Base-by-base conservation (phyloP, 2,329 filamentous ascomycete species). In the Paracamarosporium sp. region DNA sequence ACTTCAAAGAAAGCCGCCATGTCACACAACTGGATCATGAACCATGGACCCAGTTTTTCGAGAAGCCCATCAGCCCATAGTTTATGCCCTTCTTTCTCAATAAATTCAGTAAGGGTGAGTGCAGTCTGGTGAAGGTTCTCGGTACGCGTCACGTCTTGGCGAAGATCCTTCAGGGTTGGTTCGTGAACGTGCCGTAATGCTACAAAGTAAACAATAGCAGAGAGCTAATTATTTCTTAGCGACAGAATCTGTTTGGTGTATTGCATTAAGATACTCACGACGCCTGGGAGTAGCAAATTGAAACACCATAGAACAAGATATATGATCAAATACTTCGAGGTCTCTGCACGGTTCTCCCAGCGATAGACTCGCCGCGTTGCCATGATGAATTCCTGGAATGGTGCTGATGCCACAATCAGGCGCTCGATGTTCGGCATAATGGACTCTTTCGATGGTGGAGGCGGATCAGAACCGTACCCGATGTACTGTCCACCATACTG, bases 401-500 rank as follows among this genome's bases (percentile, higher is more conserved):
- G 74, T 5, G 74, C 70, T 5, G 75, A 76, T 1, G 77, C 70
- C 25, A 78, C 67, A 7, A 78, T 65, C 1, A 79, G 52, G n/a
- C 76, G 67, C 55, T 79, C 75, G 33, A 78, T 48, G 45, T 69
- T 74, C 0, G 73, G 72, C 65, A 73, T 66, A 24, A 76, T 67
- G 4, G 68, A 69, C 12, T 74, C 66, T 44, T 75, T 74, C 2
- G 65, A 70, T 0, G 73, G 72, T 1, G 55, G 41, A 5, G 73
- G 72, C 47, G 66, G 66, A 38, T 71, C 36, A 38, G 71, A 65
- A 53, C 66, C 61, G 36, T 70, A 70, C 57, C 75, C 75, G 9
- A 78, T 71, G 40, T 79, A 78, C 55, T 76, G 71, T 3, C 72
- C 73, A 20, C 75, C 71, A 40, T 78, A 79, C 20, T 59, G 59